Evolutionary conservation across 345 rosid genomes (phyloP).

Genomic region (Acer negundo): DNA sequence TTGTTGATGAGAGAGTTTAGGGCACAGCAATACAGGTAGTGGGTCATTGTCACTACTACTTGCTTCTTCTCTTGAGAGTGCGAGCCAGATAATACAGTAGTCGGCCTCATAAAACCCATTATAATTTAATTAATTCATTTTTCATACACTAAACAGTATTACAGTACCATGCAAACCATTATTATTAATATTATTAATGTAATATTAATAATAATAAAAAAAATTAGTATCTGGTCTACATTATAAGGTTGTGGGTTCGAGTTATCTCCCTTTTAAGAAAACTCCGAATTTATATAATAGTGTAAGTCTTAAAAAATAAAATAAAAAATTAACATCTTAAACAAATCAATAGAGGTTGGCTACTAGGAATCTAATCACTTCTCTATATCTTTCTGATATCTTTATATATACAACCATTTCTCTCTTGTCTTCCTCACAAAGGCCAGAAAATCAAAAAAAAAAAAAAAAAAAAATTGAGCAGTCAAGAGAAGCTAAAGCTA

Average conservation of each 20-base stretch:
- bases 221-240: background rate
- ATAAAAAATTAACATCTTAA: slow-evolving; percentile 1
- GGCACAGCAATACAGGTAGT: slow-evolving; percentile 8
- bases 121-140: background rate
- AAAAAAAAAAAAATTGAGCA: background rate
- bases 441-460: background rate
- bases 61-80: slow-evolving; percentile 13
- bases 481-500: background rate
- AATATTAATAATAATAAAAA: background rate
- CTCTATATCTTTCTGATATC: slow-evolving; percentile 15
- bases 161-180: slow-evolving; percentile 30
- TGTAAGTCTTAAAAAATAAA: background rate
- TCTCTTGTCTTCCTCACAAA: slow-evolving; percentile 20
- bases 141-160: background rate
- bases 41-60: slow-evolving; percentile 18
- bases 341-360: slow-evolving; percentile 15
- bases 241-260: too few species aligned
- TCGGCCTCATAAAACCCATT: background rate
- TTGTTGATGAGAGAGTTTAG: slow-evolving; percentile 1
- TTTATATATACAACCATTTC: slow-evolving; percentile 24
- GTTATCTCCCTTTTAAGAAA: too few species aligned
- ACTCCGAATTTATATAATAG: too few species aligned
- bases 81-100: slow-evolving; percentile 31
- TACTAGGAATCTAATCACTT: slow-evolving; percentile 12
- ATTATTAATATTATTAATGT: background rate